Evolutionary conservation across 169 alveolate species (phyloP), one percentile per base, ranked within the genome.

Genomic region (Plasmodium fragile): DNA sequence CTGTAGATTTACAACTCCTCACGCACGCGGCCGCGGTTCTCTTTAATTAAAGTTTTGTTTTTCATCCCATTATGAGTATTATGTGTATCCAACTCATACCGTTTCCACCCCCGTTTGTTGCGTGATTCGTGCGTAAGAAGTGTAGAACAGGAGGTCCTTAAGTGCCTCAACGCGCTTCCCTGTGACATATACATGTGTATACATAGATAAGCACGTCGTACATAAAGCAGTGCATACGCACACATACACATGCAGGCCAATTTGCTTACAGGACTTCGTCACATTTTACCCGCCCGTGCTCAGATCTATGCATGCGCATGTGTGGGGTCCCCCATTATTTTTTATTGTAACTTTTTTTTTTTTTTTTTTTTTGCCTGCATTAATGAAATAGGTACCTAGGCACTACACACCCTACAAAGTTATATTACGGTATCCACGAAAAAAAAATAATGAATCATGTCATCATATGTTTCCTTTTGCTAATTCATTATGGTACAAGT

Each of bases 401-500:
- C 18, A 32, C 28, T 25, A 65, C 41, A 65, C 36, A 65, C 41
- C 75, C 39, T 5, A 53, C 70, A 22, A 18, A 59, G 39, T 25
- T 52, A 30, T 34, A 52, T 30, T 25, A 25, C 22, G 78, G 59
- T 32, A 41, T 5, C 22, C 53, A 52, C 52, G 3, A 80, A 84
- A 34, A 71, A 32, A 84, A 73, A 65, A 84, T 72, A 73, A 84
- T 84, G 93, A 16, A 84, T 73, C 3, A 84, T 84, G 83, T 52
- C 75, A 72, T 84, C 59, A 72, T 84, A 53, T 53, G 75, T 72
- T 73, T 84, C 32, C 78, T 84, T 28, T 84, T 84, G 30, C 65
- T 84, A 65, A 53, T 84, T 28, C 72, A 84, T 43, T 84, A 72
- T 73, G 78, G 85, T 36, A 75, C 25, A 84, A 28, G 59, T 16